Percentiles rank a stretch among this genome's conserved stretches.
These are phyloP conservation scores for Fusarium praegraminearum DNA, from an alignment of 2,329 filamentous ascomycete genomes.

Conservation along the genomic window DNA sequence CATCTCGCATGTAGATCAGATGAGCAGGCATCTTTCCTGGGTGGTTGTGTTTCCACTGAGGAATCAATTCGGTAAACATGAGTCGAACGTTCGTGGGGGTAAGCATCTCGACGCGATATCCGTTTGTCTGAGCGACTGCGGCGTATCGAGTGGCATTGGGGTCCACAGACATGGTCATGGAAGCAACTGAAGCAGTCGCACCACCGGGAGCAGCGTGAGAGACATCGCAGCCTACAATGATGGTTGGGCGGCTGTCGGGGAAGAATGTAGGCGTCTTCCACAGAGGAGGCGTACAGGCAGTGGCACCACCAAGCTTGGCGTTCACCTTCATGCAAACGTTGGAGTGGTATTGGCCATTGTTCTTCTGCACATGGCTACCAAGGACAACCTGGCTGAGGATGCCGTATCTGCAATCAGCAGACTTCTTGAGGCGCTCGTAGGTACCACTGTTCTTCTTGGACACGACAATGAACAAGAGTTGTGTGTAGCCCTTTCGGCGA, in stretches of 20 bases:
- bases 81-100: constrained; percentile 71
- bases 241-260: constrained; percentile 66
- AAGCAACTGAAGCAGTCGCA: constrained; percentile 79
- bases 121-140: constrained; percentile 85
- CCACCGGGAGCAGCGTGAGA: constrained; percentile 83
- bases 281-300: constrained; percentile 60
- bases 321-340: constrained; percentile 99
- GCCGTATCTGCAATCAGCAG: constrained; percentile 85
- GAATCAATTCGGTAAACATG: constrained; percentile 74
- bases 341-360: constrained; percentile 85
- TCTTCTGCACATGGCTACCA: constrained; percentile 73
- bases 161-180: constrained; percentile 87
- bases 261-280: constrained; percentile 54
- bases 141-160: constrained; percentile 78
- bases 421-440: constrained; percentile 91
- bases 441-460: constrained; percentile 75
- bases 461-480: constrained; percentile 85
- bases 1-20: constrained; percentile 93
- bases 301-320: constrained; percentile 89
- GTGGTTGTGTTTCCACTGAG: constrained; percentile 73
- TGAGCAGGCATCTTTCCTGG: constrained; percentile 66
- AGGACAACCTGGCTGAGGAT: constrained; percentile 87
- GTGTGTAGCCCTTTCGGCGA: constrained; percentile 68
- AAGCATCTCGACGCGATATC: constrained; percentile 83
- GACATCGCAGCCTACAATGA: constrained; percentile 92